Conservation (phyloP, 371 early-diverging fungal species). For the Mortierella sp. region DNA sequence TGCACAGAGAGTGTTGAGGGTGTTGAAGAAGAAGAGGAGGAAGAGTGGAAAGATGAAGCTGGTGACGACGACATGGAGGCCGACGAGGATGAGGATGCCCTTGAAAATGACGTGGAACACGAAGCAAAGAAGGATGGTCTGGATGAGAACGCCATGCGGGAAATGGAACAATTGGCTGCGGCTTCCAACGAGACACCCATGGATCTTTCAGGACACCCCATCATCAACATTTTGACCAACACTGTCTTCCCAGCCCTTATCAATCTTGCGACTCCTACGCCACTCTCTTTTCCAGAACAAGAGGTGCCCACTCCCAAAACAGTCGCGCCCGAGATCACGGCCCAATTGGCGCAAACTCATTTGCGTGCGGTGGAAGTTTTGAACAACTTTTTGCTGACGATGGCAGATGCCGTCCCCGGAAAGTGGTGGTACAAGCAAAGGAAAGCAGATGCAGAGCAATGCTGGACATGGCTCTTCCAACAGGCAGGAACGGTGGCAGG, state of each 20-base stretch:
- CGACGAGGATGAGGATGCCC: slow-evolving; percentile 50
- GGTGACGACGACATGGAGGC: slow-evolving; percentile 58
- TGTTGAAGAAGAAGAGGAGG: slow-evolving; percentile 60
- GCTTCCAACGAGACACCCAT: slow-evolving; percentile 35
- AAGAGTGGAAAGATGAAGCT: slow-evolving; percentile 67
- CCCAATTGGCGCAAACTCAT: slow-evolving; percentile 66
- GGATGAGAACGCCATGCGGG: slow-evolving; percentile 58
- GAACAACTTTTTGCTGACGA: slow-evolving; percentile 79
- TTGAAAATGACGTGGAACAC: slow-evolving; percentile 62
- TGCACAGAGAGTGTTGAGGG: slow-evolving; percentile 71
- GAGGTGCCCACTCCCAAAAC: slow-evolving; percentile 36
- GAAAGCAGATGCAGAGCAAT: slow-evolving; percentile 60
- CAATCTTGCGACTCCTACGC: slow-evolving; percentile 63
- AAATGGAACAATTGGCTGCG: slow-evolving; percentile 43
- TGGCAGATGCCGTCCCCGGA: slow-evolving; percentile 71
- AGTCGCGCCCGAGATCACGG: slow-evolving; percentile 58
- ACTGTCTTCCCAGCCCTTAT: slow-evolving; percentile 64
- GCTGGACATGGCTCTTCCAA: slow-evolving; percentile 75
- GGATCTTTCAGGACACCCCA: slow-evolving; percentile 55
- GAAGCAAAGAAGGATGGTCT: slow-evolving; percentile 59
- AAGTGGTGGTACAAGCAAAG: slow-evolving; percentile 76
- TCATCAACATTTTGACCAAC: slow-evolving; percentile 59
- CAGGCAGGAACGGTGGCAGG: slow-evolving; percentile 59
- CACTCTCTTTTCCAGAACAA: slow-evolving; percentile 62
- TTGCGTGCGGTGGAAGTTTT: slow-evolving; percentile 79